Conservation (phyloP, 2,329 filamentous ascomycete genomes). For the Fusarium sp. region DNA sequence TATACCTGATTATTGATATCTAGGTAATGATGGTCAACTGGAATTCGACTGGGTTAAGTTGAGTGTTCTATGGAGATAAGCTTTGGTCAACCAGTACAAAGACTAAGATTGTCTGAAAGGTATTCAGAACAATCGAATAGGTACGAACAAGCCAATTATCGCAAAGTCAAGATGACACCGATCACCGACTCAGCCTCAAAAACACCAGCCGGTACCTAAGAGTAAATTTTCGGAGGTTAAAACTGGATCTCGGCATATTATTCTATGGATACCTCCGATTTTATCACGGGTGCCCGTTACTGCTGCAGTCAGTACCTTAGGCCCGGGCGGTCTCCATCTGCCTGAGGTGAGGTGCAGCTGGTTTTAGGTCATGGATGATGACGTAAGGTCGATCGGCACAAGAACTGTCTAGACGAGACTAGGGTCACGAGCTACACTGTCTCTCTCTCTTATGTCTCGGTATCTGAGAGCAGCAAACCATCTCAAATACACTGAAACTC, state of each 20-base stretch:
- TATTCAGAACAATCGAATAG: too few species aligned
- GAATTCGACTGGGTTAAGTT: neutral
- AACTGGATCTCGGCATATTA: neutral
- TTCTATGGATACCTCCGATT: neutral
- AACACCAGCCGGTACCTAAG: neutral
- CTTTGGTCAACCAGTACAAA: neutral
- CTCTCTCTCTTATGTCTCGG: constrained; percentile 18
- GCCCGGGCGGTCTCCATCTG: neutral
- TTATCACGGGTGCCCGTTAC: neutral
- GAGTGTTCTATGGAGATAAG: neutral
- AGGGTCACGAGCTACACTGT: constrained; percentile 40
- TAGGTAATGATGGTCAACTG: neutral
- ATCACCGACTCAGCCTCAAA: constrained; percentile 16
- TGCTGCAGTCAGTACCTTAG: too few species aligned
- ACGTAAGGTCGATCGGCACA: constrained; percentile 42
- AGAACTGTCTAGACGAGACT: constrained; percentile 5
- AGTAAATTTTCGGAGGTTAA: neutral
- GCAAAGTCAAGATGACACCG: neutral
- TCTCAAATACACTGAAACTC: constrained; percentile 26
- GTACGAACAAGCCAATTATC: neutral
- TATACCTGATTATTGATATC: neutral
- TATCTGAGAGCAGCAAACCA: constrained; percentile 26
- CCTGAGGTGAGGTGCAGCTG: too few species aligned
- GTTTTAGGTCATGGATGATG: constrained; percentile 29
- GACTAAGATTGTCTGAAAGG: neutral